These are phyloP conservation scores for Pythium chondricola DNA, from an alignment of 352 stramenopile species.

Conservation along the genomic window DNA sequence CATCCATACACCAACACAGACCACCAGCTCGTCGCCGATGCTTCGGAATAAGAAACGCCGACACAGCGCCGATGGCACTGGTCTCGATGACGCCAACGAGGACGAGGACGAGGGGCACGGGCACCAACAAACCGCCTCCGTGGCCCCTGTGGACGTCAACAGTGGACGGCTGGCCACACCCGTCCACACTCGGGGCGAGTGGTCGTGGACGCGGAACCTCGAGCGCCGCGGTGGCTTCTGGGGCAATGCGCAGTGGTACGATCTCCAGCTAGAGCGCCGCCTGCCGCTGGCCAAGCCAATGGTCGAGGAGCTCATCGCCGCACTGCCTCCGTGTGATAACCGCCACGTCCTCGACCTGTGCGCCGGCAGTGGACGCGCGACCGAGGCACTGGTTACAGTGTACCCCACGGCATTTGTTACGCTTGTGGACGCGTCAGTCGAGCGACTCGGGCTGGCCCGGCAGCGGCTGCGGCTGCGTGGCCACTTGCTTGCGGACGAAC, in stretches of 20 bases:
- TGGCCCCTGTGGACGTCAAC: too few species aligned
- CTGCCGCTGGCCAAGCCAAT: conserved; percentile 56
- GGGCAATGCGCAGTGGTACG: conserved; percentile 74
- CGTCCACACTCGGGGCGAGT: too few species aligned
- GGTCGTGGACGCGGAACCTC: conserved; percentile 57
- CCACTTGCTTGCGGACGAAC: conserved; percentile 14
- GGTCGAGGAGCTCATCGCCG: conserved; percentile 51
- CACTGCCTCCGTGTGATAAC: conserved; percentile 51
- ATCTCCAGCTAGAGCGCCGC: conserved; percentile 51
- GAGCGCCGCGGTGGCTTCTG: conserved; percentile 60
- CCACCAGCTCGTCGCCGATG: too few species aligned
- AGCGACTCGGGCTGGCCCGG: conserved; percentile 48
- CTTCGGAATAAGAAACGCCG: background rate
- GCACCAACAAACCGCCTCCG: conserved; percentile 5
- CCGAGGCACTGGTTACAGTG: conserved; percentile 41
- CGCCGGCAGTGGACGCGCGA: conserved; percentile 52
- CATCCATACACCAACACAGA: too few species aligned
- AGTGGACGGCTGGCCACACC: too few species aligned
- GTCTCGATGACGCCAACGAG: background rate
- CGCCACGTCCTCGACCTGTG: conserved; percentile 62
- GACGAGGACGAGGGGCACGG: background rate
- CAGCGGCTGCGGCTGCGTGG: conserved; percentile 26
- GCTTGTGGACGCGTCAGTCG: conserved; percentile 48
- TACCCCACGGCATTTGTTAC: conserved; percentile 54
- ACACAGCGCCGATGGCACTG: background rate